Conservation (phyloP, 2,329 filamentous ascomycete genomes). For the Phyllosticta citribraziliensis region DNA sequence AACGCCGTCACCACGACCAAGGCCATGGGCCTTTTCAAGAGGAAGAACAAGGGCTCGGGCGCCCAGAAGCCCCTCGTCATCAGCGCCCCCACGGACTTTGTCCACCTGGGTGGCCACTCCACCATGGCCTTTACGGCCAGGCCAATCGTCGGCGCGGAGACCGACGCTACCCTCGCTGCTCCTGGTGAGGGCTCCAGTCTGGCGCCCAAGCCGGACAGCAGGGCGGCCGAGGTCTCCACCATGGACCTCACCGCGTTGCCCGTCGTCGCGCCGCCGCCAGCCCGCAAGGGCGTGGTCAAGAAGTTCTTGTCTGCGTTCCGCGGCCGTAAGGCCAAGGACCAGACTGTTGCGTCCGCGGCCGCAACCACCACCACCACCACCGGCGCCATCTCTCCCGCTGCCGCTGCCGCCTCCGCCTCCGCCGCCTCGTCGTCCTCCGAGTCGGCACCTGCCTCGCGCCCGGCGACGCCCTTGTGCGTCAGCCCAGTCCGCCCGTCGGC, state of each 20-base stretch:
- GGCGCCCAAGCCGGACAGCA: no score
- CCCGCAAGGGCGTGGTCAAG: neutral
- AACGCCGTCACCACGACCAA: neutral
- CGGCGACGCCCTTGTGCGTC: neutral
- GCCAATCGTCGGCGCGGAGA: neutral
- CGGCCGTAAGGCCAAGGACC: neutral
- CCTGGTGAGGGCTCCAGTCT: no score
- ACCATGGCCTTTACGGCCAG: neutral
- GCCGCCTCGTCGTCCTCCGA: neutral
- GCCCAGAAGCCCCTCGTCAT: constrained; percentile 8
- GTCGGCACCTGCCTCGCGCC: no score
- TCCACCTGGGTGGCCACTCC: constrained; percentile 5
- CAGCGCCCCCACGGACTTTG: constrained; percentile 13
- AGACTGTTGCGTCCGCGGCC: neutral
- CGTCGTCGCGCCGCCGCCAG: neutral
- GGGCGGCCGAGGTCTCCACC: neutral
- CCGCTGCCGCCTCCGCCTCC: no score
- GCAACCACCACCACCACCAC: no score
- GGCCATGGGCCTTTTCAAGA: neutral
- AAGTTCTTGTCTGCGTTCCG: neutral
- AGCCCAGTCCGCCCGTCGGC: neutral
- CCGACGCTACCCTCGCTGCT: neutral
- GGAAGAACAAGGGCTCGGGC: neutral
- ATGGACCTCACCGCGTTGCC: neutral
- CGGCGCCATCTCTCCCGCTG: no score